phyloP scores from a whole-genome alignment of 208 protist genomes.

The Paratrypanosoma confusum region DNA sequence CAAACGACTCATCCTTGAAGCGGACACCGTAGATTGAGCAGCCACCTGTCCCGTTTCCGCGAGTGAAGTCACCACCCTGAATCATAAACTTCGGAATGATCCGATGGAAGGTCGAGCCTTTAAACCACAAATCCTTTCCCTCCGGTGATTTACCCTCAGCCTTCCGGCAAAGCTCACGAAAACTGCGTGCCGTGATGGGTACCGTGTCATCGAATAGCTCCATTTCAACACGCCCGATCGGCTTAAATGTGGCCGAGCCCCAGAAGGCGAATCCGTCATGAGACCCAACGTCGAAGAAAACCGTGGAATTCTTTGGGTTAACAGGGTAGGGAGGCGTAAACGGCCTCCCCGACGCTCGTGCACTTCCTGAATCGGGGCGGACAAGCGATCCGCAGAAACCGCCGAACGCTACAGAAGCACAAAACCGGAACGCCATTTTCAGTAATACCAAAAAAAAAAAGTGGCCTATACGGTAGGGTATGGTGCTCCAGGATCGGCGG shows the following conservation, averaged over 20 bases:
- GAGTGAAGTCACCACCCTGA: constrained; percentile 93
- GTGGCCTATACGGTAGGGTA: no score
- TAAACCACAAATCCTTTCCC: constrained; percentile 86
- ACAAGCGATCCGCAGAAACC: no score
- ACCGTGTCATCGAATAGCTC: constrained; percentile 91
- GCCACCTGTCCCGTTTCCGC: constrained; percentile 88
- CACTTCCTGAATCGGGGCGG: no score
- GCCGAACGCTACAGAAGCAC: no score
- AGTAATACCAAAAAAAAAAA: no score
- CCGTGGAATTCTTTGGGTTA: constrained; percentile 56
- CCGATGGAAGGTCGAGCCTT: constrained; percentile 89
- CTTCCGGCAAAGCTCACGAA: constrained; percentile 78
- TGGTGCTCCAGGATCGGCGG: no score
- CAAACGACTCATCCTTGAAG: constrained; percentile 94
- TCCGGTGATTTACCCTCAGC: constrained; percentile 28
- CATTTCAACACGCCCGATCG: constrained; percentile 86
- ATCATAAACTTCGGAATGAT: constrained; percentile 94
- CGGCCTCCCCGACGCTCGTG: constrained; percentile 12
- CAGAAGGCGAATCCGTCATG: constrained; percentile 37
- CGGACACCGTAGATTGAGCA: constrained; percentile 88
- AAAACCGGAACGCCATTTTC: no score
- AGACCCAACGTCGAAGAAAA: constrained; percentile 76
- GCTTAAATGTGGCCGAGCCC: constrained; percentile 14
- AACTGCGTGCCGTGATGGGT: constrained; percentile 88
- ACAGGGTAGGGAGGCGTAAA: constrained; percentile 49